phyloP scores from a whole-genome alignment of 176 grass and related monocot species.

The Stipa capillata region DNA sequence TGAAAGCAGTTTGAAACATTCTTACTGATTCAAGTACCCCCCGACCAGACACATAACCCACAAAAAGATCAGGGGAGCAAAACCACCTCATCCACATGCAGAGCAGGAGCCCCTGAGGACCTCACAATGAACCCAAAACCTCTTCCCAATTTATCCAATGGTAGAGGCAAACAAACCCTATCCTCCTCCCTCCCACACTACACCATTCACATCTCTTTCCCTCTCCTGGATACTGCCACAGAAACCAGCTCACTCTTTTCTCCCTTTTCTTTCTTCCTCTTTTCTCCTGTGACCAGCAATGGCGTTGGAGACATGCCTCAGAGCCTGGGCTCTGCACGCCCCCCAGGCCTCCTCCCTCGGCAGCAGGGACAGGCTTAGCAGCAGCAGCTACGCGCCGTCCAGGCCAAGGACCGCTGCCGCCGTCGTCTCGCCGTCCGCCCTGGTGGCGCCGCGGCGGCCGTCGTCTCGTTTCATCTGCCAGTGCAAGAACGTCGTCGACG shows the following conservation, averaged over 20 bases:
- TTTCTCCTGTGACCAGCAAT: conserved; percentile 28
- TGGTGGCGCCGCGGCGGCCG: conserved; percentile 3
- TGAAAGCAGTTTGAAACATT: not conserved
- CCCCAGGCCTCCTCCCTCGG: conserved; percentile 11
- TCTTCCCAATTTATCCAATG: conserved; percentile 27
- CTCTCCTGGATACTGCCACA: not conserved
- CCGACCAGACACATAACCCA: not conserved
- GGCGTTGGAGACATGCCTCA: conserved; percentile 81
- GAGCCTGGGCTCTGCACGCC: conserved; percentile 48
- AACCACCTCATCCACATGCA: conserved; percentile 44
- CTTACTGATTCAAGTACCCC: not conserved
- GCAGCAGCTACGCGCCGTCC: conserved; percentile 10
- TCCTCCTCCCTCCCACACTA: conserved; percentile 9
- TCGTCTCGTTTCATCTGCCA: conserved; percentile 46
- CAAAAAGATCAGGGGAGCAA: not conserved
- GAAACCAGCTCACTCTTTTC: not conserved
- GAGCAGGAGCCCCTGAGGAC: not conserved
- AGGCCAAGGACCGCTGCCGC: not conserved
- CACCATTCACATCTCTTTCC: not conserved
- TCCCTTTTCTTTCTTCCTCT: not conserved
- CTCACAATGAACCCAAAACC: conserved; percentile 29
- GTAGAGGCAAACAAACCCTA: conserved; percentile 32
- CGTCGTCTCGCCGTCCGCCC: not conserved
- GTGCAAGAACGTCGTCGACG: conserved; percentile 65
- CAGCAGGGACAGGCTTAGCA: conserved; percentile 29